Percentiles rank a stretch among this genome's conserved stretches.
phyloP scores from a whole-genome alignment of 2,329 filamentous ascomycete species.

The Aphanoascus verrucosus region DNA sequence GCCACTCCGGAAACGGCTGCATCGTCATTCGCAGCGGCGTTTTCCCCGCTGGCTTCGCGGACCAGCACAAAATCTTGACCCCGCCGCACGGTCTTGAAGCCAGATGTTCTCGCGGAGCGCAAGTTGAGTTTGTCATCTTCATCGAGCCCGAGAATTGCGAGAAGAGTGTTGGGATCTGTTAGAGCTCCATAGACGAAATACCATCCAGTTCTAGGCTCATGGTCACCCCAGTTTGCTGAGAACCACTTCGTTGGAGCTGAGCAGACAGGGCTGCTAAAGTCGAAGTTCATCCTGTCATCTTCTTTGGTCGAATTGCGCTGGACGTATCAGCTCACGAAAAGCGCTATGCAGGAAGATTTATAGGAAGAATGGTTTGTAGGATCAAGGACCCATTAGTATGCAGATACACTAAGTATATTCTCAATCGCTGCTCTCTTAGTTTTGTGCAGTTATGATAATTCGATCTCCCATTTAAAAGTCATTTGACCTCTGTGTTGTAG shows the following conservation, averaged over 20 bases:
- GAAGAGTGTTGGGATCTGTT: constrained; percentile 10
- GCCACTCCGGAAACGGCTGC: constrained; percentile 8
- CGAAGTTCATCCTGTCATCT: neutral
- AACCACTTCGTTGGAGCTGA: constrained; percentile 11
- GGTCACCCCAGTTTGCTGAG: constrained; percentile 4
- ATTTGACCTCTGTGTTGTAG: neutral
- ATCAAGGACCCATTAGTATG: no score
- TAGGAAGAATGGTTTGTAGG: no score
- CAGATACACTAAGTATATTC: no score
- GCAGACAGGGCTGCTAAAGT: constrained; percentile 10
- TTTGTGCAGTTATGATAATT: neutral
- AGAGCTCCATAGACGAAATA: constrained; percentile 18
- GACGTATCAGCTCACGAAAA: no score
- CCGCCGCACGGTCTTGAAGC: constrained; percentile 12
- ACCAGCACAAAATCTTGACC: constrained; percentile 9
- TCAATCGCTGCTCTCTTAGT: neutral
- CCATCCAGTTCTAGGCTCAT: constrained; percentile 9
- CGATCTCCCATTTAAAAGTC: neutral
- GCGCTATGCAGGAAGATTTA: no score
- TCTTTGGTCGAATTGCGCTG: no score
- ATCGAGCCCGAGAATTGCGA: constrained; percentile 4
- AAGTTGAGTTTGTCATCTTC: neutral
- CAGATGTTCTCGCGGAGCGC: constrained; percentile 7
- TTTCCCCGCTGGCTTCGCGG: neutral
- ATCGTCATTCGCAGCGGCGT: neutral